Percentiles rank a stretch among this genome's conserved stretches.
Evolutionary conservation across 768 basidiomycete genomes (phyloP).

Genomic region (Tulasnella sp.): DNA sequence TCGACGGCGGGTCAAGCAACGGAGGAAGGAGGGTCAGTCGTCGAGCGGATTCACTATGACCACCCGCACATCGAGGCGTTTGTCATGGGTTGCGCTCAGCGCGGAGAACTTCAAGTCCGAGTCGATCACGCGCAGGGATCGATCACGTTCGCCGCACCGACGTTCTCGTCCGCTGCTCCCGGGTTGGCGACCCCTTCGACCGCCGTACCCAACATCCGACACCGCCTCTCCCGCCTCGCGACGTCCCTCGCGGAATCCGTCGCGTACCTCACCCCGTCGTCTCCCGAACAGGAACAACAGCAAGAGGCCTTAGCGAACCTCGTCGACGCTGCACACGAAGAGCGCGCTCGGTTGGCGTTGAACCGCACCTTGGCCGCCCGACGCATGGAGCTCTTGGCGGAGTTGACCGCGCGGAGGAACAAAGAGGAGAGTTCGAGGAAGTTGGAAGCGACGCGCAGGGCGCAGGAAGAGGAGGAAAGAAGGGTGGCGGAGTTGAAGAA

Average conservation of each 20-base stretch:
- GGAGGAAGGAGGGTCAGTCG: slow-evolving; percentile 6
- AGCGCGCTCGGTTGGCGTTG: slow-evolving; percentile 65
- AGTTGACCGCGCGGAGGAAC: slow-evolving; percentile 74
- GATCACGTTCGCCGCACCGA: slow-evolving; percentile 74
- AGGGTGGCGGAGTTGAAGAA: slow-evolving; percentile 51
- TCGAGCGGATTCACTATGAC: slow-evolving; percentile 33
- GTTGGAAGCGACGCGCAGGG: slow-evolving; percentile 52
- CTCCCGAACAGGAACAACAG: slow-evolving; percentile 41
- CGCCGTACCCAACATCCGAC: slow-evolving; percentile 44
- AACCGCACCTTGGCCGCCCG: slow-evolving; percentile 74
- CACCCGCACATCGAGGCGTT: slow-evolving; percentile 81
- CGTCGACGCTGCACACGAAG: slow-evolving; percentile 52
- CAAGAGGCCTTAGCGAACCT: slow-evolving; percentile 47
- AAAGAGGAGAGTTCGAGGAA: slow-evolving; percentile 75
- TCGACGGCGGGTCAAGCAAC: slow-evolving; percentile 9
- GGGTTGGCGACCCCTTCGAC: slow-evolving; percentile 23
- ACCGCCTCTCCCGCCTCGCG: slow-evolving; percentile 68
- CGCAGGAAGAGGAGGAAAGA: slow-evolving; percentile 58
- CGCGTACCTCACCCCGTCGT: slow-evolving; percentile 37
- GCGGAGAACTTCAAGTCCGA: slow-evolving; percentile 73
- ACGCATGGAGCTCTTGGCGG: slow-evolving; percentile 72
- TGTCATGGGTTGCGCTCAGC: slow-evolving; percentile 81
- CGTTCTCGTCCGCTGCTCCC: slow-evolving; percentile 33
- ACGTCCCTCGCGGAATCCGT: slow-evolving; percentile 59
- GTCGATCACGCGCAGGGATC: slow-evolving; percentile 82